Evolutionary conservation across 1,139 yeast genomes (phyloP), one percentile per base, ranked within the genome.

Genomic region (Lodderomyces elongisporus): DNA sequence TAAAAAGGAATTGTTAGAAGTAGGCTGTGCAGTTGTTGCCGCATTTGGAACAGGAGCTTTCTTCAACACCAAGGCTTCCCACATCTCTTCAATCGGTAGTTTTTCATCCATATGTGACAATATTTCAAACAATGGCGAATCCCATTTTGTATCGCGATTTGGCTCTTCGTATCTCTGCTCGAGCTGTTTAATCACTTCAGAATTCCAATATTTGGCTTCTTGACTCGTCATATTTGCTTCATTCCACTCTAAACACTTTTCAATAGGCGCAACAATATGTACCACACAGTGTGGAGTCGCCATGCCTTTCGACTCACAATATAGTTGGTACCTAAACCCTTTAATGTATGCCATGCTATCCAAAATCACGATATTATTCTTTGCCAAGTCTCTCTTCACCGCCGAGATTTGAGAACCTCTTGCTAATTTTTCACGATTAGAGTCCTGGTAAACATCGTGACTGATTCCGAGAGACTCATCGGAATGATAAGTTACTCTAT

Each of bases 121-220:
- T 1, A 85, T 57, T 0, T 85, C 77, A 53, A 87, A 82, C 41
- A 89, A 60, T 2, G 99, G 99, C 4, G 95, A 78, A 53, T 91
- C 99, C 98, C 98, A 91, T 40, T 96, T 66, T 25, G 82, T 76
- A 51, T 76, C 74, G 14, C 79, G 79, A 49, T 85, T 84, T 1
- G 99, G 99, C 54, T 91, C 98, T 56, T 91, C 98, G 51, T 81
- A 93, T 42, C 98, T 60, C 77, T 88, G 84, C 4, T 78, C 72
- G 42, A 91, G 60, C 35, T 83, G 91, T 15, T 70, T 70, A 31
- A 89, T 64, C 31, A 87, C 58, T 25, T 74, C 81, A 1, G 66
- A 69, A 24, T 77, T 81, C 97, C 97, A 89, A 29, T 63, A 59
- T 8, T 35, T 15, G 18, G 9, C 17, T 12, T 24, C 14, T 10